Base-by-base conservation (phyloP, 1,284 basidiomycete genomes). In the Ustilago crameri region DNA sequence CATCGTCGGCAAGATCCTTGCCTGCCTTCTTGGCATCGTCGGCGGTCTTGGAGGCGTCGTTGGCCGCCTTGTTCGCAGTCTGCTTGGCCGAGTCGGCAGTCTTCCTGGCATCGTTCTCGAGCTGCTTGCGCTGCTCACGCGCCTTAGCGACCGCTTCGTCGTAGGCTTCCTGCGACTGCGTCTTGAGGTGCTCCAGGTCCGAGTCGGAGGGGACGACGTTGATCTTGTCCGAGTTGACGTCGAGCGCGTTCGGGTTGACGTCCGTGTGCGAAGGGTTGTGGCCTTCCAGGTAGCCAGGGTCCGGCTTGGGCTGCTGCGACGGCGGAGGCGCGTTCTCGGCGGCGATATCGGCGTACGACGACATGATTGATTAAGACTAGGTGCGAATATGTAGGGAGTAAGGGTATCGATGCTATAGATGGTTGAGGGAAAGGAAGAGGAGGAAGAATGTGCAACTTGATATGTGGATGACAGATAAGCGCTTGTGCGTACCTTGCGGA, bases 141-240 rank as follows among this genome's bases (percentile, higher is more conserved):
- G 70, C 69, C 23, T 62, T 56, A 30, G 59, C 41, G 15, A 66
- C 62, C 5, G 71, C 67, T 27, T 74, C 55, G 10, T 74, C 63
- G 51, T 66, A 62, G n/a, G 63, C 64, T 22, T 76, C 73, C 32
- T 63, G 53, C 12, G 68, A 69, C 45, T 77, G 57, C n/a, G 76
- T 79, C 68, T 72, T 73, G 54, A 77, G 60, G 48, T 79, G 56
- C 27, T 76, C 72, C 9, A 77, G 62, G 18, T 79, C 65, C 15
- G 58, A 40, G 35, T 65, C 70, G 9, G 65, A 45, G 26, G 76
- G 75, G 3, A 79, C 63, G 3, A 76, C 60, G 61, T 72, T 76
- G 47, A 79, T 63, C 49, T 76, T 76, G 44, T 58, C 58, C 35
- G 59, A 57, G 74, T 78, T 60, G 49, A 78, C 75, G 38, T 78